phyloP scores from a whole-genome alignment of 306 rosid genomes.

The Inga oerstediana region DNA sequence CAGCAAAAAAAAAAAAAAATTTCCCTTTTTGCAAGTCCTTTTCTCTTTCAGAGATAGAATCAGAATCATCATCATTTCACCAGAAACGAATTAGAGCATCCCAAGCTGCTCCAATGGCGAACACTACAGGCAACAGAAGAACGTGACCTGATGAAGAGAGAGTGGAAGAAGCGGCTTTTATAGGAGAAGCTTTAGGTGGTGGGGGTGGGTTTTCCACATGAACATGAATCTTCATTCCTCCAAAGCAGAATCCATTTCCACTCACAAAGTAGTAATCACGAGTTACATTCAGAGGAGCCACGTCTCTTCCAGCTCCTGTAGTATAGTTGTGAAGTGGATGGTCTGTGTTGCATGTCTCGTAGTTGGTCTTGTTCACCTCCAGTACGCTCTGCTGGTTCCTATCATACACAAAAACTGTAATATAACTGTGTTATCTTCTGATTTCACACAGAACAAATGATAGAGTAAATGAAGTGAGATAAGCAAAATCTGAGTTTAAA shows the following conservation, averaged over 20 bases:
- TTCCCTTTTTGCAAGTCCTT: conserved; percentile 7
- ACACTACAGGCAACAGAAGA: conserved; percentile 54
- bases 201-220: conserved; percentile 75
- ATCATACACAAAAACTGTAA: conserved; percentile 82
- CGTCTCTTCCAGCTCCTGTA: conserved; percentile 95
- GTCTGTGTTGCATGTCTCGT: conserved; percentile 68
- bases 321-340: conserved; percentile 81
- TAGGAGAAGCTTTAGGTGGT: conserved; percentile 57
- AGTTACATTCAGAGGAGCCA: conserved; percentile 81
- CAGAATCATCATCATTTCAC: conserved; percentile 13
- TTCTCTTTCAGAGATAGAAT: conserved; percentile 19
- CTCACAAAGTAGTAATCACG: conserved; percentile 74
- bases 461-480: not conserved
- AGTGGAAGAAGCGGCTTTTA: conserved; percentile 37
- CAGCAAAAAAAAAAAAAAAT: not conserved
- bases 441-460: not conserved
- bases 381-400: conserved; percentile 82
- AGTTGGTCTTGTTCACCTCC: conserved; percentile 91
- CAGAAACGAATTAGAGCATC: conserved; percentile 57
- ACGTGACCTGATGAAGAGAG: conserved; percentile 38
- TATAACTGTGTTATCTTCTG: conserved; percentile 14
- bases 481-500: not conserved
- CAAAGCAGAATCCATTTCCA: conserved; percentile 83
- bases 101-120: conserved; percentile 66
- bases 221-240: conserved; percentile 86